phyloP scores from a whole-genome alignment of 2,329 filamentous ascomycete species.

The Parascedosporium putredinis region DNA sequence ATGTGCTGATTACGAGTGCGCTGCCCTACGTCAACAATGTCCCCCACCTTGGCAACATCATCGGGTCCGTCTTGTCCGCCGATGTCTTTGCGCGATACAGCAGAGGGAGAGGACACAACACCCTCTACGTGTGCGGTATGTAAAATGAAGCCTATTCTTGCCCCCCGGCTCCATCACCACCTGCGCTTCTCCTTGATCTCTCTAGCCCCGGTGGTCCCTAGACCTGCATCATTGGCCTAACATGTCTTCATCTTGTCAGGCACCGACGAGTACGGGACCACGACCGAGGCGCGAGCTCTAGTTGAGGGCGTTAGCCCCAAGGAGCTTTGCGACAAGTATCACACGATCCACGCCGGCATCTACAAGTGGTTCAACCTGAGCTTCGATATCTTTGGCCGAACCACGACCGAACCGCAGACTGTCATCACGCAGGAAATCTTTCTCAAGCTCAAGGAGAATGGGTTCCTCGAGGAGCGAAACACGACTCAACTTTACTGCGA shows the following conservation, averaged over 20 bases:
- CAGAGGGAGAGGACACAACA: constrained; percentile 68
- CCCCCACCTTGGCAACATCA: constrained; percentile 80
- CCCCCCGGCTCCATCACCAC: no score
- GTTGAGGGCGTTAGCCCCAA: constrained; percentile 75
- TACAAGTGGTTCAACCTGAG: constrained; percentile 95
- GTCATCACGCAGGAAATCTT: constrained; percentile 92
- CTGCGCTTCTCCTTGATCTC: neutral
- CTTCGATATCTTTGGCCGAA: constrained; percentile 92
- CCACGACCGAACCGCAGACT: constrained; percentile 79
- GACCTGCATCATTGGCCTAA: neutral
- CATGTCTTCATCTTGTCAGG: constrained; percentile 32
- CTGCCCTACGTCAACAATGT: constrained; percentile 69
- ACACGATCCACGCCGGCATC: constrained; percentile 77
- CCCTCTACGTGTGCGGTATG: constrained; percentile 64
- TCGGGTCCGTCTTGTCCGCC: constrained; percentile 77
- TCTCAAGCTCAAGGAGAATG: constrained; percentile 74
- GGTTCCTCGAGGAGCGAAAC: constrained; percentile 75
- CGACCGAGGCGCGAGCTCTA: constrained; percentile 89
- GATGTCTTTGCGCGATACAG: constrained; percentile 79
- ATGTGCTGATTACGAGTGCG: constrained; percentile 86
- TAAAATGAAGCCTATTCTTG: no score
- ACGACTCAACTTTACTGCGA: constrained; percentile 89
- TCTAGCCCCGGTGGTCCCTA: neutral
- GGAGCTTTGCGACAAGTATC: constrained; percentile 86
- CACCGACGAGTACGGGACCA: constrained; percentile 83